Base-by-base conservation (phyloP, 441 rosid species). In the Pelargonium fulgidum region DNA sequence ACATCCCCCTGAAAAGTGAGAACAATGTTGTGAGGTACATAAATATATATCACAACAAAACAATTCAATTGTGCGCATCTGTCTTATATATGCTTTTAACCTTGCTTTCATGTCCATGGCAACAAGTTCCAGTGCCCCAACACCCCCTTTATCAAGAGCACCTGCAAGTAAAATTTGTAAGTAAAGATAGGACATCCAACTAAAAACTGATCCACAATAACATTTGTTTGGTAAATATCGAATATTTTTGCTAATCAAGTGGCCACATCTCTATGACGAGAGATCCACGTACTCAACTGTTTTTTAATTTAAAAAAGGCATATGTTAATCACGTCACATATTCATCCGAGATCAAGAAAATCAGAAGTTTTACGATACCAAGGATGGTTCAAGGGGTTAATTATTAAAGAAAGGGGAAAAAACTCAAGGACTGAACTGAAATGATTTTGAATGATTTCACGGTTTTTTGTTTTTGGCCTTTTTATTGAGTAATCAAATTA, bases 51-150 rank as follows among this genome's bases (percentile, higher is more conserved):
- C 58, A 69, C 29, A 69, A 74, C 22, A 66, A 3, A 26, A 44
- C 62, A 67, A 61, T 10, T 22, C 14, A 61, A n/a, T 24, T 11
- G 36, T 61, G 64, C 7, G 13, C 14, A 22, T 61, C 4, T 10
- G 64, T 61, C 63, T 71, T 68, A 52, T 69, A 42, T 59, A 72
- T 69, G 69, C 69, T 71, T 63, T 69, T 76, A 69, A 93, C 99
- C 99, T 92, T 62, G 98, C 98, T 90, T 94, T 94, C 99, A 94
- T 94, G 85, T 94, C 99, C 99, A 94, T 94, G 65, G 99, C 99
- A 81, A 94, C 98, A 81, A 94, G 96, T 85, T 94, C 99, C 80
- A 94, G 75, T 12, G 99, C 98, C 64, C 99, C 99, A 68, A 90
- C 97, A 58, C 99, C 99, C 48, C 99, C 98, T 80, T 94, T 94